Conservation (phyloP, 2,329 filamentous ascomycete genomes). For the Celoporthe dispersa region DNA sequence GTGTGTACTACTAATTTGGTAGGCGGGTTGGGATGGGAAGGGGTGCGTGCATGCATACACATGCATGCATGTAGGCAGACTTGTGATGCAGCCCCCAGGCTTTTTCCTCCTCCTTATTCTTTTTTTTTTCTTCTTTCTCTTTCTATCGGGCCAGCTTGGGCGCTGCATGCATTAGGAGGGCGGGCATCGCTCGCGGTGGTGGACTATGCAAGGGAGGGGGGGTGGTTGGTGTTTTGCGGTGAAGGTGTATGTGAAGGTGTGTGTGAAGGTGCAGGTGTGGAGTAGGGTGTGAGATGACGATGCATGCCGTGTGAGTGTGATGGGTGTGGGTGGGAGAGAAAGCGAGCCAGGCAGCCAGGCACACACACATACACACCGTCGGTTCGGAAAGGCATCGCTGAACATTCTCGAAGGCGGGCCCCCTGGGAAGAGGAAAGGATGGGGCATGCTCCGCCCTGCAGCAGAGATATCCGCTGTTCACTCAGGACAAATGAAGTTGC, state of each 20-base stretch:
- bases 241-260: neutral
- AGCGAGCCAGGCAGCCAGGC: conserved; percentile 10
- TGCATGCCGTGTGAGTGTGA: conserved; percentile 3
- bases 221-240: neutral
- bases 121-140: neutral
- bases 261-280: conserved; percentile 2
- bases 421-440: neutral
- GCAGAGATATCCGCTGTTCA: too few species aligned
- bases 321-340: neutral
- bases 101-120: too few species aligned
- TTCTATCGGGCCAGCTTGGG: neutral
- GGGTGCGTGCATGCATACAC: neutral
- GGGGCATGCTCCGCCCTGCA: neutral
- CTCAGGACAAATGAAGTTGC: neutral
- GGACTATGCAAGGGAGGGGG: neutral
- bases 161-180: neutral
- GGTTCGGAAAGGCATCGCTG: conserved; percentile 13
- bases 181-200: neutral
- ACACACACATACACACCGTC: neutral
- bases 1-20: neutral
- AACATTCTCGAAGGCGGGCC: conserved; percentile 24
- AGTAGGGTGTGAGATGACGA: neutral
- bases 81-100: neutral
- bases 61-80: too few species aligned
- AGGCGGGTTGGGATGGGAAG: neutral